Evolutionary conservation across 2,329 filamentous ascomycete genomes (phyloP), one percentile per base, ranked within the genome.

Genomic region (Fusarium sororula): DNA sequence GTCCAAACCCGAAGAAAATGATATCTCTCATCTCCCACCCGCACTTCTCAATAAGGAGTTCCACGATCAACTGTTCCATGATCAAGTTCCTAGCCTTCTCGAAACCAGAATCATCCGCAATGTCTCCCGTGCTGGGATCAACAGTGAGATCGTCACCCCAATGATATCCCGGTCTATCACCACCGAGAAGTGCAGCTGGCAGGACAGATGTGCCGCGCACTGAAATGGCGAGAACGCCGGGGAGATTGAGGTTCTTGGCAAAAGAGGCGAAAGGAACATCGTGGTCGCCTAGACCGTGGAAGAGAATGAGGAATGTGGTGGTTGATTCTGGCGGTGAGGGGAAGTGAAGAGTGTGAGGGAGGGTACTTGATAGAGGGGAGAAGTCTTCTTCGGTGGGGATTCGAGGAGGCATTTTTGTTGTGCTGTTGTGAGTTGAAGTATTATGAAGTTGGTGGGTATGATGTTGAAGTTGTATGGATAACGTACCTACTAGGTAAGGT

Each of bases 281-380:
- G 39, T 88, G 90, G 83, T 97, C 95, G 71, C 95, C 95, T 18
- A 97, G 89, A 73, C 94, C 94, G 82, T 97, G 95, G 66, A 97
- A 90, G 58, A 97, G 89, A 79, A 97, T 84, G 70, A 97, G 90
- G 75, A 97, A 87, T 76, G 95, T 92, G 48, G 91, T 93, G 15
- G 92, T 90, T 18, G 88, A 88, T 69, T 92, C 89, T 42, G 88
- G 84, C 28, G 88, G 86, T 35, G 84, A 81, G 47, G 87, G 87
- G 79, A 85, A 87, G 75, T 87, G 83, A 51, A 88, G 80, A 57
- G 85, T 82, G 66, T 86, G 78, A 18, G 83, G 78, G 28, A 81
- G 73, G 44, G 66, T 70, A 11, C 24, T 57, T 26, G 66, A 57
- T 24, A 88, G 82, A 37, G 83, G 75, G 42, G 82, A 70, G 73